Base-by-base conservation (phyloP, 345 rosid species). In the Adansonia digitata region DNA sequence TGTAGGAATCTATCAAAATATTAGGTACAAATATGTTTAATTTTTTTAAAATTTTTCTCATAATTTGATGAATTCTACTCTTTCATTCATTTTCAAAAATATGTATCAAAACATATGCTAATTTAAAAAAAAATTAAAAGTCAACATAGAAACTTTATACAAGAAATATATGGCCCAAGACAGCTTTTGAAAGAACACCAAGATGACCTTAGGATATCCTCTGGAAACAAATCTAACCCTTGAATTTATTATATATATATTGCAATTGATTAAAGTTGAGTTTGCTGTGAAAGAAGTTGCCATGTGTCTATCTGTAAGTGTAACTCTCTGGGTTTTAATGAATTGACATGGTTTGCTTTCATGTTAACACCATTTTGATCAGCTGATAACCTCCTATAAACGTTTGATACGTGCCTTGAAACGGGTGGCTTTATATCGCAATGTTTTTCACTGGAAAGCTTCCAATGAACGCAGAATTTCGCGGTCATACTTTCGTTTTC, bases 381-480 rank as follows among this genome's bases (percentile, higher is more conserved):
- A n/a, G 60, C 62, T n/a, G 74, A 71, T 71, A 52, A 35, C 74
- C 48, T 71, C 15, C 71, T 66, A 18, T 73, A 46, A 31, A 43
- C n/a, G 56, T 29, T 64, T 74, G 62, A 64, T 63, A 43, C 29
- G 59, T n/a, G 46, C 59, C 69, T 27, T 27, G 20, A 35, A 51
- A 64, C 11, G 24, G 42, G 43, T 42, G 40, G 43, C 57, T 48
- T 62, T 60, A 37, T 7, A 45, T 45, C 49, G 72, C 65, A 40
- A 3, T 3, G 75, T 70, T 12, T 13, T 46, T 71, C 51, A 51
- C 42, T 40, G 31, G n/a, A 40, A 29, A 46, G 80, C 52, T 70
- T 74, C 18, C 13, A 35, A 70, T 34, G 31, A 43, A 49, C 64
- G 34, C 53, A 56, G 24, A 66, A 40, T 14, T n/a, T n/a, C 49